Evolutionary conservation across 2,329 filamentous ascomycete species (phyloP).

Genomic region (Leptodontidium sp.): DNA sequence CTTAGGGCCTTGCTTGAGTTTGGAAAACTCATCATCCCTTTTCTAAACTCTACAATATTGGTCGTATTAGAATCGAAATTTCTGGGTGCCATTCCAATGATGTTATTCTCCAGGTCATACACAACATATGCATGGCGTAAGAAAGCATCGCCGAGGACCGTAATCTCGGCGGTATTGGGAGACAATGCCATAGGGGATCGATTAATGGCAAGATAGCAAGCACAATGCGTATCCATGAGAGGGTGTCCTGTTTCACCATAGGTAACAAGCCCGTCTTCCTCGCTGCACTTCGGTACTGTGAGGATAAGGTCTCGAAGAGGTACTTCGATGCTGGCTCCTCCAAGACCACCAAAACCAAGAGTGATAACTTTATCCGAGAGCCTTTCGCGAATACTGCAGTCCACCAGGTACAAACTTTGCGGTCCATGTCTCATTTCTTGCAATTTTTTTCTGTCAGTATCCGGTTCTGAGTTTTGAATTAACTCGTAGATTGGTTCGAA

Average conservation of each 20-base stretch:
- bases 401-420: not conserved
- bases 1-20: no score
- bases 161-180: not conserved
- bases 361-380: not conserved
- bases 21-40: not conserved
- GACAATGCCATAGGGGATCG: not conserved
- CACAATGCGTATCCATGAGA: not conserved
- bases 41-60: constrained; percentile 36
- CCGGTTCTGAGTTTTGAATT: not conserved
- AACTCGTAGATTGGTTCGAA: not conserved
- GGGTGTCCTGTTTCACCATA: not conserved
- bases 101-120: constrained; percentile 59
- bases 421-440: not conserved
- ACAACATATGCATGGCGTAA: constrained; percentile 62
- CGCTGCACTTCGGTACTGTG: not conserved
- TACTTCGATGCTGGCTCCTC: not conserved
- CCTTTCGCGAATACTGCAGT: not conserved
- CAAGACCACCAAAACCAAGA: not conserved
- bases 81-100: constrained; percentile 58
- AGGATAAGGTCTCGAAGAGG: not conserved
- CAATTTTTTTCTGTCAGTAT: not conserved
- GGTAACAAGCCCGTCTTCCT: not conserved
- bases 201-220: not conserved
- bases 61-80: constrained; percentile 50
- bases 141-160: constrained; percentile 58